Evolutionary conservation across 805 yeast species (phyloP), one percentile per base, ranked within the genome.

Genomic region (Hanseniaspora opuntiae): DNA sequence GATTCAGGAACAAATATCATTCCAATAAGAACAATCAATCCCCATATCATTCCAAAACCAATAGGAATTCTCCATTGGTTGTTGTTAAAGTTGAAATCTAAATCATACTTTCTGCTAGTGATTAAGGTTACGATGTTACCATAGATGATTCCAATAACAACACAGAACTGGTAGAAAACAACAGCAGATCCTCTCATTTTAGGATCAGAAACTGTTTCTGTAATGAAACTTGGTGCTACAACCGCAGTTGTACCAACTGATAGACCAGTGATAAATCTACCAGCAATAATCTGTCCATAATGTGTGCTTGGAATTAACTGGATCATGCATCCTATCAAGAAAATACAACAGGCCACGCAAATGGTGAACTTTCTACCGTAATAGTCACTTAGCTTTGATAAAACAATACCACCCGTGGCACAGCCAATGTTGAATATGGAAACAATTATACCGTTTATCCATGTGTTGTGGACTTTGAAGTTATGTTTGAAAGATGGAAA

Each of bases 231-330:
- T 33, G 93, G 89, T 14, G 81, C 84, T 52, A 82, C 70, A 17
- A 86, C 86, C 8, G 89, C 79, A 33, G 81, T 71, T 28, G 78
- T 72, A 41, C 95, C 95, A 53, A 86, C 84, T 28, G 84, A 82
- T 8, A 84, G 56, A 10, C 95, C 95, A 28, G 82, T 75, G 48
- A 85, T 66, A 36, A 77, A 73, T 68, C 89, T 73, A 33, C 87
- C 88, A 56, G 79, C 65, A 56, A 77, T 71, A 59, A 76, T 74
- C 64, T 81, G 86, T 28, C 65, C 58, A 47, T 12, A 25, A 33
- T 35, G 24, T 14, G 32, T 25, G 3, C 59, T 45, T 16, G 63
- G 62, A 12, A 82, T 65, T 49, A 81, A 75, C 65, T 82, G 85
- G 53, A 82, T 71, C 37, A 74, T 61, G 39, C 79, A 70, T 48